Conservation (phyloP, 2,329 filamentous ascomycete genomes). For the Botrytis cinerea region DNA sequence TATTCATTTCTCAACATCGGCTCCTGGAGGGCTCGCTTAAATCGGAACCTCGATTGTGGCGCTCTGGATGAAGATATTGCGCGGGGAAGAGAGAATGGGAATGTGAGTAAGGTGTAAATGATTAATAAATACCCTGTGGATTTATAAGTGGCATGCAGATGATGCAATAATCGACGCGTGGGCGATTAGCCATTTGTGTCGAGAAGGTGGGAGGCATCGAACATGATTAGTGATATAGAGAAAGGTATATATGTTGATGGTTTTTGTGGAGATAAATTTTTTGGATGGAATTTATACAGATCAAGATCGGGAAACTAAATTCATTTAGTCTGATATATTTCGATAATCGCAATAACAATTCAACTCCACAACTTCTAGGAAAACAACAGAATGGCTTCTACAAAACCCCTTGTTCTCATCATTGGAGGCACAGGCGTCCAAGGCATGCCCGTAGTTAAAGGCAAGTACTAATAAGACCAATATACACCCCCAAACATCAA, state of each 20-base stretch:
- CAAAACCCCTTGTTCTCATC: conserved; percentile 55
- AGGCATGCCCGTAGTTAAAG: conserved; percentile 43
- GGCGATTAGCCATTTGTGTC: not conserved
- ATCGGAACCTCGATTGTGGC: conserved; percentile 5
- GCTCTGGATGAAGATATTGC: not conserved
- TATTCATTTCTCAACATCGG: conserved; percentile 8
- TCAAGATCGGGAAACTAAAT: too few species aligned
- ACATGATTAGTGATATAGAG: conserved; percentile 13
- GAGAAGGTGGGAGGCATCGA: not conserved
- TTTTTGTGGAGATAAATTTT: not conserved
- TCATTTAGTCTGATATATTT: not conserved
- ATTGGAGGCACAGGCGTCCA: conserved; percentile 47
- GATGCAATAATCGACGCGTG: not conserved
- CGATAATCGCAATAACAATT: not conserved
- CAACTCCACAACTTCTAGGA: not conserved
- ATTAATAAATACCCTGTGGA: not conserved
- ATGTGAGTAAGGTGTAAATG: not conserved
- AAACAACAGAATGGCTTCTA: conserved; percentile 10
- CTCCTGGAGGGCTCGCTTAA: conserved; percentile 18
- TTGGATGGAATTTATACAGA: not conserved
- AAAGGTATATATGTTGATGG: conserved; percentile 3
- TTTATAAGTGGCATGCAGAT: not conserved
- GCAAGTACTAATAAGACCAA: conserved; percentile 24
- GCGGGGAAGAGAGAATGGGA: not conserved
- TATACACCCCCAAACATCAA: conserved; percentile 30